Conservation (phyloP, 2,329 filamentous ascomycete genomes). For the Sordariomycetes sp. region DNA sequence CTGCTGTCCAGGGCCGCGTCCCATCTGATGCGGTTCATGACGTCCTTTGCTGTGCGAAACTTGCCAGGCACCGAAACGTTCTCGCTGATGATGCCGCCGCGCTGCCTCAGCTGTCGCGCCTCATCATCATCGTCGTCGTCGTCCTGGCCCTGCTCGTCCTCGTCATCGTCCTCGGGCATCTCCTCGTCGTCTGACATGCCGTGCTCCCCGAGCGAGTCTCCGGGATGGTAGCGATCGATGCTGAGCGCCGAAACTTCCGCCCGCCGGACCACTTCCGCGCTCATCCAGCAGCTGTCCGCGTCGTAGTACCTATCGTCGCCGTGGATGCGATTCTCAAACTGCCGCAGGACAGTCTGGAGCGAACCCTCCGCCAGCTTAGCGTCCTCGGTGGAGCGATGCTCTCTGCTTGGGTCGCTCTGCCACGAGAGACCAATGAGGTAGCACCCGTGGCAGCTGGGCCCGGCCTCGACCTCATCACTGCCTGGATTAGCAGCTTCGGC, state of each 20-base stretch:
- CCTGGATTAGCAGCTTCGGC: constrained; percentile 15
- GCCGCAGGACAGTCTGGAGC: constrained; percentile 31
- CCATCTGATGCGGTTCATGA: constrained; percentile 52
- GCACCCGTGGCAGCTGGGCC: constrained; percentile 44
- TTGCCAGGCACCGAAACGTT: constrained; percentile 21
- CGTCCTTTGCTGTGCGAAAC: constrained; percentile 47
- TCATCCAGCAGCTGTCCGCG: constrained; percentile 37
- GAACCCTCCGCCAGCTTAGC: constrained; percentile 29
- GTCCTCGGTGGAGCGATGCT: constrained; percentile 26
- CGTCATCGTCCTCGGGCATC: constrained; percentile 26
- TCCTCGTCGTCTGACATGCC: constrained; percentile 32
- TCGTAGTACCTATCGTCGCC: constrained; percentile 40
- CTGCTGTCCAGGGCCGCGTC: constrained; percentile 40
- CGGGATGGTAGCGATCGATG: constrained; percentile 40
- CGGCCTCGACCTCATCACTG: constrained; percentile 13
- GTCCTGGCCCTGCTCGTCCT: constrained; percentile 17
- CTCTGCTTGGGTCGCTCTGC: constrained; percentile 13
- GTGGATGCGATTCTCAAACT: constrained; percentile 39
- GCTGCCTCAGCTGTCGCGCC: not conserved
- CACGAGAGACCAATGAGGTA: constrained; percentile 51
- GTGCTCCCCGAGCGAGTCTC: constrained; percentile 25
- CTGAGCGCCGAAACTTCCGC: constrained; percentile 30
- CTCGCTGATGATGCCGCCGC: not conserved
- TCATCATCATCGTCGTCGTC: constrained; percentile 6
- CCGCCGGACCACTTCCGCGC: constrained; percentile 25